Evolutionary conservation across 345 rosid genomes (phyloP).

Genomic region (Physaria fendleri): DNA sequence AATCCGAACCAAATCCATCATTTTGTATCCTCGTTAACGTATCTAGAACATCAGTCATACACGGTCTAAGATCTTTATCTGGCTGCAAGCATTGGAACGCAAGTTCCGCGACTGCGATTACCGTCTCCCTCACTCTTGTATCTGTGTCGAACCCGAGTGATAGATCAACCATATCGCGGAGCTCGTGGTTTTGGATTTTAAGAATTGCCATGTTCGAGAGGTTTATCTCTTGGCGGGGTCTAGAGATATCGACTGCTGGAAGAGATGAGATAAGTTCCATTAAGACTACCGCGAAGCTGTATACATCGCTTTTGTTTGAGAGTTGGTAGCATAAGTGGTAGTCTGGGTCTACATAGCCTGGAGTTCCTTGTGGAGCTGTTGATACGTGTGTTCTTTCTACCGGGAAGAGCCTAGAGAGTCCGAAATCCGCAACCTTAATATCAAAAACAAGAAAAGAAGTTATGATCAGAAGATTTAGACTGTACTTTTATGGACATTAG

Average conservation of each 20-base stretch:
- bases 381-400: too few species aligned
- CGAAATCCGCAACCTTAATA: too few species aligned
- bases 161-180: conserved; percentile 68
- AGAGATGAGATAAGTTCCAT: conserved; percentile 51
- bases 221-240: conserved; percentile 79
- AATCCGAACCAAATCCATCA: conserved; percentile 9
- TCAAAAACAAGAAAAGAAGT: too few species aligned
- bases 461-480: too few species aligned
- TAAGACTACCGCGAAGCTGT: conserved; percentile 33
- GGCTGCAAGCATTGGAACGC: conserved; percentile 77
- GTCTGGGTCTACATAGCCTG: too few species aligned
- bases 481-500: too few species aligned
- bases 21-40: conserved; percentile 39
- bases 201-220: conserved; percentile 64
- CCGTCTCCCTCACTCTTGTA: conserved; percentile 35
- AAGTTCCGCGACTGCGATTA: conserved; percentile 68
- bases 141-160: conserved; percentile 67
- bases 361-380: too few species aligned
- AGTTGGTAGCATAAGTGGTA: too few species aligned
- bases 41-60: conserved; percentile 51
- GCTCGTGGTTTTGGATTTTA: conserved; percentile 52
- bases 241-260: conserved; percentile 83
- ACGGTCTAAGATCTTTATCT: conserved; percentile 65
- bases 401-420: too few species aligned
- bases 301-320: too few species aligned